These are phyloP conservation scores for Arthroderma uncinatum DNA, from an alignment of 2,329 filamentous ascomycete genomes.

Conservation along the genomic window DNA sequence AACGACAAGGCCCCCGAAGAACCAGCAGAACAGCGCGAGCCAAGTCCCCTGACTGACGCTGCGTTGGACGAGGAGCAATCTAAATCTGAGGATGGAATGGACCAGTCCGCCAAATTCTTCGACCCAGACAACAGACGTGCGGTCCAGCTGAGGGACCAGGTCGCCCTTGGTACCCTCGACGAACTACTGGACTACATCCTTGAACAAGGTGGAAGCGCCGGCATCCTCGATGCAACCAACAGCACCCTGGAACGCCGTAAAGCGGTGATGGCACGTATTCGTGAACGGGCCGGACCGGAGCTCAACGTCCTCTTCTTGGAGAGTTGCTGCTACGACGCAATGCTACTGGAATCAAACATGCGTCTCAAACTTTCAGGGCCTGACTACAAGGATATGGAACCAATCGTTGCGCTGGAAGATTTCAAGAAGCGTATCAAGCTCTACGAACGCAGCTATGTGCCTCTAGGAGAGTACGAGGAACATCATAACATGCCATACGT, in stretches of 20 bases:
- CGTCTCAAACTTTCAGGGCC: constrained; percentile 89
- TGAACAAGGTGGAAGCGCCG: constrained; percentile 69
- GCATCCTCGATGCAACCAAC: constrained; percentile 95
- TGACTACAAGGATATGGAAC: constrained; percentile 92
- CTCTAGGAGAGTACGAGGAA: constrained; percentile 84
- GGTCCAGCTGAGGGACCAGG: constrained; percentile 74
- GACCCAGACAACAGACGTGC: constrained; percentile 79
- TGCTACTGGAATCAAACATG: constrained; percentile 89
- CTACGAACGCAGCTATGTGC: constrained; percentile 89
- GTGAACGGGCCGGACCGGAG: constrained; percentile 66
- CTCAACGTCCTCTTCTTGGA: constrained; percentile 92
- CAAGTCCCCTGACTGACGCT: constrained; percentile 13
- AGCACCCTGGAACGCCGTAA: constrained; percentile 80
- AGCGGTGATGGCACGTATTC: constrained; percentile 72
- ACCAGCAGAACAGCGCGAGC: constrained; percentile 7
- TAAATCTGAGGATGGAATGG: constrained; percentile 45
- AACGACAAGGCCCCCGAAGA: constrained; percentile 42
- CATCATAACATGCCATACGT: constrained; percentile 86
- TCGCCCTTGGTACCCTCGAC: constrained; percentile 82
- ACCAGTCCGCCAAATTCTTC: constrained; percentile 89
- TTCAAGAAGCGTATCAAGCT: constrained; percentile 87
- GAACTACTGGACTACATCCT: constrained; percentile 86
- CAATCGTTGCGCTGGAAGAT: constrained; percentile 68
- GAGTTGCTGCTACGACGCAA: constrained; percentile 77
- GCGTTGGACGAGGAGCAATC: neutral